Base-by-base conservation (phyloP, 495 filamentous ascomycete genomes). In the Cladorrhinum samala region DNA sequence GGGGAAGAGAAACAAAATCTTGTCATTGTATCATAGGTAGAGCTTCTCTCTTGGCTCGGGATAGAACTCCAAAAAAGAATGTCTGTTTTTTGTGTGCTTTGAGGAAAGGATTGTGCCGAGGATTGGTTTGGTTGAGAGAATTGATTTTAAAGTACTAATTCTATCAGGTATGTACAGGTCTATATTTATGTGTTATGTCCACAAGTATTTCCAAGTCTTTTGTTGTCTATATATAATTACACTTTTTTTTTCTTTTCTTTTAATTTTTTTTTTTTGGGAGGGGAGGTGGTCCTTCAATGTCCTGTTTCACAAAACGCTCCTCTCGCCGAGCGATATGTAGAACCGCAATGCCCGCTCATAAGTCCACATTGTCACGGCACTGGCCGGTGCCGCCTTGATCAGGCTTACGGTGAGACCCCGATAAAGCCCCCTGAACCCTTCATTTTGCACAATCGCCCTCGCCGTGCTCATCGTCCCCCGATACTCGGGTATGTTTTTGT, bases 311-410 rank as follows among this genome's bases (percentile, higher is more conserved):
- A 56, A 43, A 23, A 20, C 42, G 24, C 55, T 39, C 48, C 20
- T 21, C 45, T 63, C 54, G 0, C 54, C 59, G 50, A 72, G 63
- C 38, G 77, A 70, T 30, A 77, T 76, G 39, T 89, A 68, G 5
- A 83, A 59, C 52, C 67, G 76, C 67, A 94, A 67, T 5, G 77
- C 79, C 58, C 81, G 70, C 71, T 96, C 93, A 70, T 96, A 97
- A 1, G 92, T 96, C 93, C 94, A 99, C 88, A 99, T 93, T 0
- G 93, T 99, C 17, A 96, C 83, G 1, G 93, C 94, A 69, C 89
- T 95, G 18, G 94, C 84, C 43, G 93, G 93, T 24, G 92, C 94
- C 14, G 93, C 90, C 75, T 99, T 99, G 53, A 96, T 56, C 69
- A 99, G 66, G 60, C 89, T 90, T 2, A 97, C 89, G 3, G 84